Conservation (phyloP, 768 basidiomycete genomes). For the Sarcomyxa edulis region DNA sequence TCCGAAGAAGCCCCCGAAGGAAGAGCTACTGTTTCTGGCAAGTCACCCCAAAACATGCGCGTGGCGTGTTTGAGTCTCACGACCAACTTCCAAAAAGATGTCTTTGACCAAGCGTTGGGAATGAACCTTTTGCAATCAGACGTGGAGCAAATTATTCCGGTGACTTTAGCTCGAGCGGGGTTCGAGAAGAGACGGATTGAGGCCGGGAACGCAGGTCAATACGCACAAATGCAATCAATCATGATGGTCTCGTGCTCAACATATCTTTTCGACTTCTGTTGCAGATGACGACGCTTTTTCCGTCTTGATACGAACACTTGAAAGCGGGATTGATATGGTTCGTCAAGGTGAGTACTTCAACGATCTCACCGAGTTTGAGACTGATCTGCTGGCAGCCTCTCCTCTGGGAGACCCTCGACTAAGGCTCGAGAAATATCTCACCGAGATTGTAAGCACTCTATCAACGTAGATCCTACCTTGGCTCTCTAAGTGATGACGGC, state of each 20-base stretch:
- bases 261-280: background rate
- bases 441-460: conserved; percentile 56
- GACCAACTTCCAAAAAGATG: too few relatives aligned
- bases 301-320: conserved; percentile 50
- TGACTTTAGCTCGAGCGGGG: conserved; percentile 60
- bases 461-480: background rate
- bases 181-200: conserved; percentile 56
- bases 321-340: conserved; percentile 59
- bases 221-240: background rate
- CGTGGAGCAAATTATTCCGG: conserved; percentile 58
- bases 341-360: conserved; percentile 39
- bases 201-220: conserved; percentile 35
- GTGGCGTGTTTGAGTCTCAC: too few relatives aligned
- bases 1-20: conserved; percentile 25
- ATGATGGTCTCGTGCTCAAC: background rate
- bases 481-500: background rate
- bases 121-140: conserved; percentile 52
- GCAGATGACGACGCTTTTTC: conserved; percentile 45
- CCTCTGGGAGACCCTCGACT: conserved; percentile 69
- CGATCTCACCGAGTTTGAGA: background rate
- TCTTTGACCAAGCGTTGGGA: conserved; percentile 52
- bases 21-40: conserved; percentile 24
- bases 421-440: conserved; percentile 79
- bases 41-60: too few relatives aligned
- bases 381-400: conserved; percentile 35